Percentiles rank a stretch among this genome's conserved stretches.
Evolutionary conservation across 495 filamentous ascomycete species (phyloP).

Genomic region (Lasiosphaeria ovina): DNA sequence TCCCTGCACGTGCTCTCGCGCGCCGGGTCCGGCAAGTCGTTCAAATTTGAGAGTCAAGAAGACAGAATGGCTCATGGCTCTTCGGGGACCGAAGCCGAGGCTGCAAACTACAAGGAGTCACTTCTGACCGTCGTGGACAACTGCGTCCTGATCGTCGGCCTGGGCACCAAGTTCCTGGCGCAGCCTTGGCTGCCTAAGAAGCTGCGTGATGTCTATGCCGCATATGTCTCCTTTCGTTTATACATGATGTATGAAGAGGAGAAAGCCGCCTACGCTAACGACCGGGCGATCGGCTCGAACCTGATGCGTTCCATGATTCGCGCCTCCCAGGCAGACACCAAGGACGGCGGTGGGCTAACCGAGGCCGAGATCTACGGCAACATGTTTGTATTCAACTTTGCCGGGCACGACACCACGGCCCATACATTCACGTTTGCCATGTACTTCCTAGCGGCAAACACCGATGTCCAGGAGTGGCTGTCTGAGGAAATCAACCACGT

Average conservation of each 20-base stretch:
- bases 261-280: not conserved
- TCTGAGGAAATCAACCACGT: constrained; percentile 25
- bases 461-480: constrained; percentile 45
- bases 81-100: not conserved
- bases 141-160: constrained; percentile 30
- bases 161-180: constrained; percentile 22
- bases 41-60: constrained; percentile 28
- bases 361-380: constrained; percentile 49
- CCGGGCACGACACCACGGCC: constrained; percentile 56
- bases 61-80: constrained; percentile 5
- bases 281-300: not conserved
- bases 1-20: constrained; percentile 45
- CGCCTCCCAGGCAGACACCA: constrained; percentile 16
- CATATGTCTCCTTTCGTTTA: constrained; percentile 28
- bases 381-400: constrained; percentile 54
- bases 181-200: constrained; percentile 25
- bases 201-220: constrained; percentile 4
- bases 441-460: constrained; percentile 46
- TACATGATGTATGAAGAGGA: constrained; percentile 34
- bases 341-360: constrained; percentile 16
- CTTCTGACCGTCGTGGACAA: constrained; percentile 35
- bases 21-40: constrained; percentile 44
- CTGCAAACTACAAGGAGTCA: constrained; percentile 32
- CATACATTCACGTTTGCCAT: constrained; percentile 51
- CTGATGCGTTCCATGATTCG: constrained; percentile 7